phyloP scores from a whole-genome alignment of 78 protist species.

The Speleostelium caveatum region DNA sequence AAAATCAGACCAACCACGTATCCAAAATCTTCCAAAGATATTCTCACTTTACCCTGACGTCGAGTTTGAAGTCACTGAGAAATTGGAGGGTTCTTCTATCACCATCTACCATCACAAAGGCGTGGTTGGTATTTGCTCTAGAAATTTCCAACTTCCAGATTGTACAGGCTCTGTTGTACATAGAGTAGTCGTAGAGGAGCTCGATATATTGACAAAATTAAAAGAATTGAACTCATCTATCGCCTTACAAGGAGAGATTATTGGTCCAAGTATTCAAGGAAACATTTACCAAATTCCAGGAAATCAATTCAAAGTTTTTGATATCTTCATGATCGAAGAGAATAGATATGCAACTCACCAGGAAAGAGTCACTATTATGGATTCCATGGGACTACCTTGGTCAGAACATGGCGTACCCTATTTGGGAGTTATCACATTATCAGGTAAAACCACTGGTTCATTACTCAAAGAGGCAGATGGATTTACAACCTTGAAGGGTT shows the following conservation, averaged over 20 bases:
- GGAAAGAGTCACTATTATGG: conserved; percentile 50
- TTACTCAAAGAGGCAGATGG: conserved; percentile 81
- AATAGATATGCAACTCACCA: conserved; percentile 52
- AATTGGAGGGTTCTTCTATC: conserved; percentile 83
- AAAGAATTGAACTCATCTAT: neutral
- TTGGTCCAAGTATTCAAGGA: conserved; percentile 83
- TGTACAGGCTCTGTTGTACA: neutral
- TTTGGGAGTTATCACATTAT: neutral
- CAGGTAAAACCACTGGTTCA: neutral
- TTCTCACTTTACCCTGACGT: neutral
- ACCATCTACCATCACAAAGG: conserved; percentile 38
- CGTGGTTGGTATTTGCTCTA: conserved; percentile 52
- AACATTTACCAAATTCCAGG: conserved; percentile 55
- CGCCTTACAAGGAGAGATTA: conserved; percentile 86
- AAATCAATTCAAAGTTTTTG: conserved; percentile 19
- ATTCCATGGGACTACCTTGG: conserved; percentile 17
- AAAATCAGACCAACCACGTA: conserved; percentile 78
- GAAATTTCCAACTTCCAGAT: conserved; percentile 43
- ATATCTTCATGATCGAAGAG: conserved; percentile 43
- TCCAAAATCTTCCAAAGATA: conserved; percentile 70
- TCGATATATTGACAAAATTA: conserved; percentile 23
- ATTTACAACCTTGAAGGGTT: conserved; percentile 50
- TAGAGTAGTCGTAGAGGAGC: neutral
- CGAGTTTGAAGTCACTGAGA: conserved; percentile 82
- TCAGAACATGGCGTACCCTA: conserved; percentile 47